Evolutionary conservation across 202 grass and related monocot species (phyloP).

Genomic region (Saccharum hybrid): DNA sequence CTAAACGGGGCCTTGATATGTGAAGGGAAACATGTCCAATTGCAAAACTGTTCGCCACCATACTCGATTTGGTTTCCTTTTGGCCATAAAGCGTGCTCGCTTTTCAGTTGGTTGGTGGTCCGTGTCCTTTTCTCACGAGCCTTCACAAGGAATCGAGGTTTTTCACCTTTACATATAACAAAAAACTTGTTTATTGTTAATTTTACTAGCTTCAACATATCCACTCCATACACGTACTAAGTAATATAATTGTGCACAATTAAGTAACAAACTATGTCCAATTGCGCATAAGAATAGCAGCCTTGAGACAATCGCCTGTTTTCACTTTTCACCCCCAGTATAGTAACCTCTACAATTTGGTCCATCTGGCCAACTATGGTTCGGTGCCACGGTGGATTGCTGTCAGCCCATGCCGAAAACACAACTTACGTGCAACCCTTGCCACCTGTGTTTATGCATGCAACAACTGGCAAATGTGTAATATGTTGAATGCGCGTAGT

Average conservation of each 20-base stretch:
- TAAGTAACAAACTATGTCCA: background rate
- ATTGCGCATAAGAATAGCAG: background rate
- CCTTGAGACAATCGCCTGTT: background rate
- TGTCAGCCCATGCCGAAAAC: background rate
- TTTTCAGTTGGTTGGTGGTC: background rate
- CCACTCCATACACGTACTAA: background rate
- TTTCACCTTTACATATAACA: background rate
- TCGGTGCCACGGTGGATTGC: background rate
- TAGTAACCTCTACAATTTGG: too few species aligned
- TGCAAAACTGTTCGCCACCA: conserved; percentile 17
- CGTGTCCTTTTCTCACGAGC: background rate
- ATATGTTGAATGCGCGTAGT: too few species aligned
- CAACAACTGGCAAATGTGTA: background rate
- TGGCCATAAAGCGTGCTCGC: background rate
- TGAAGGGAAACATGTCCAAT: background rate
- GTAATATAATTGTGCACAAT: background rate
- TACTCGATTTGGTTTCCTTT: background rate
- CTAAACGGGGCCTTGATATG: background rate
- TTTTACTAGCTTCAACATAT: background rate
- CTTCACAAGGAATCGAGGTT: too few species aligned
- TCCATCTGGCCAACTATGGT: background rate
- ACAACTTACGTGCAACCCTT: background rate
- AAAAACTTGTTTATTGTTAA: too few species aligned
- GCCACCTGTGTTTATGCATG: background rate
- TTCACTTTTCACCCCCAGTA: background rate